Conservation (phyloP, 352 stramenopile species). For the Aphanomyces cochlioides region DNA sequence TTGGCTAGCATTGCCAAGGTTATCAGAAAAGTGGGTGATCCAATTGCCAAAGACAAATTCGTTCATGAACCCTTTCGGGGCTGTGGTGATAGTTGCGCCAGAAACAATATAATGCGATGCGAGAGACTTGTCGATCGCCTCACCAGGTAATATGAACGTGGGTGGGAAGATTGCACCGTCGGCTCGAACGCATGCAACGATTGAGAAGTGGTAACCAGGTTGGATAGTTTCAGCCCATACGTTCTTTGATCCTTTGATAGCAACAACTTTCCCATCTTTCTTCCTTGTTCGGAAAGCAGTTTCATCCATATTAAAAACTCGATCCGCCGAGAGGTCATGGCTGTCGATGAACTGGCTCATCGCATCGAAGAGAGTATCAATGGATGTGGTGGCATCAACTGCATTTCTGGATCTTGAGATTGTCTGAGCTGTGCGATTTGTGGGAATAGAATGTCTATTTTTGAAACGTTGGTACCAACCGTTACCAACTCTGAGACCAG, state of each 20-base stretch:
- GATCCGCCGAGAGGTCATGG: neutral
- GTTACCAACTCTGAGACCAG: neutral
- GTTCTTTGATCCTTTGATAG: conserved; percentile 32
- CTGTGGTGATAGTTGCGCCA: no score
- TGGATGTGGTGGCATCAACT: conserved; percentile 2
- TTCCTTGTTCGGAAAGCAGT: conserved; percentile 30
- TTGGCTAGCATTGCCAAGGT: no score
- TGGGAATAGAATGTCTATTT: conserved; percentile 22
- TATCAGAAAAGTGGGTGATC: no score
- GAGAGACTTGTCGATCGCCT: no score
- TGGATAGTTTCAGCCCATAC: conserved; percentile 30
- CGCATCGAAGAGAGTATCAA: conserved; percentile 28
- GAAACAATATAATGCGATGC: no score
- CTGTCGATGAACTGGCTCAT: neutral
- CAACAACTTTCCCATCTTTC: conserved; percentile 30
- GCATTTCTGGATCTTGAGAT: conserved; percentile 28
- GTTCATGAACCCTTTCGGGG: no score
- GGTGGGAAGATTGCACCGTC: no score
- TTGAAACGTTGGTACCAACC: conserved; percentile 35
- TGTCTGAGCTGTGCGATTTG: conserved; percentile 24
- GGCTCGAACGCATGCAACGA: no score
- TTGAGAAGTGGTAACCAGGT: no score
- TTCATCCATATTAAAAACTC: conserved; percentile 39
- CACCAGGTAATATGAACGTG: no score
- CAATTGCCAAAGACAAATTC: no score